Evolutionary conservation across 768 basidiomycete genomes (phyloP), one percentile per base, ranked within the genome.

Genomic region (Sistotremastrum suecicum): DNA sequence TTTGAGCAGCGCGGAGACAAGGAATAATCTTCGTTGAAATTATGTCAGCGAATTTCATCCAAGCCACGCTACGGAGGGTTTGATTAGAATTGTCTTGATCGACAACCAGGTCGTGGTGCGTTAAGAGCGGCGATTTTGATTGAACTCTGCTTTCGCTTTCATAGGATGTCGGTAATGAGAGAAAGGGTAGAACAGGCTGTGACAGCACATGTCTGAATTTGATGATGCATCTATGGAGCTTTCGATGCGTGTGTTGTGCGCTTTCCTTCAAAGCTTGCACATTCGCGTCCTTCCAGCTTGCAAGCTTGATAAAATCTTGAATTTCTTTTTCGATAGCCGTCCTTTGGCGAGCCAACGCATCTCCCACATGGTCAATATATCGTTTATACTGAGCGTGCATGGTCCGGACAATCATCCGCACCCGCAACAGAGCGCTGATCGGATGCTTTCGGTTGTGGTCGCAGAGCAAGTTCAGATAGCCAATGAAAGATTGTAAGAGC

Each of bases 251-350:
- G 55, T 71, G 78, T 48, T 84, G 78, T 0, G 95, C 91, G 57
- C 91, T 95, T 49, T 84, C 80, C 60, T 83, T 86, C 48, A 99
- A 70, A 2, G 95, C 91, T 51, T 87, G 82, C 7, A 98, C 84
- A 55, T 98, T 99, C 57, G 91, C 68, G 57, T 99, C 95, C 61
- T 86, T 95, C 95, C 95, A 98, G 56, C 91, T 97, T 2, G 95
- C 95, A 39, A 99, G 69, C 60, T 91, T 94, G 67, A 98, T 82
- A 58, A 90, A 81, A 39, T 74, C 78, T 48, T 70, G 75, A 43
- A 97, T 72, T 46, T 92, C 84, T 53, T 78, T 83, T 62, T 97
- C 89, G 33, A 95, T 59, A 0, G 54, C 56, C 1, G 60, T 61
- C 42, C 80, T 74, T 56, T 85, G 80, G 11, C 69, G 60, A 3